phyloP scores from a whole-genome alignment of 2,329 filamentous ascomycete species.

The Cercospora canescens region DNA sequence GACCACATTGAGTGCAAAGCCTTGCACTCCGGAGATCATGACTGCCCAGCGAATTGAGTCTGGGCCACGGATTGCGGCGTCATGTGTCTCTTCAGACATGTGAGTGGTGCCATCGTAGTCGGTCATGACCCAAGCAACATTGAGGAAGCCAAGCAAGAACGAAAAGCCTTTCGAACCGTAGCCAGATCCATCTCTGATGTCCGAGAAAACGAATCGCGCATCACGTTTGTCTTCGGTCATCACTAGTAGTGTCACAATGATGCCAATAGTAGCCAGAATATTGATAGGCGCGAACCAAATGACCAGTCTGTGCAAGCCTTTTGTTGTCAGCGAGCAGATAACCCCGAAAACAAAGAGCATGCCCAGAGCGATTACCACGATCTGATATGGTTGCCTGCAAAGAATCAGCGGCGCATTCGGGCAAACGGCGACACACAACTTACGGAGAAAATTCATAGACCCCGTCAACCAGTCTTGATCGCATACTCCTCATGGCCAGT shows the following conservation, averaged over 20 bases:
- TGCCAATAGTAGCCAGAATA: conserved; percentile 60
- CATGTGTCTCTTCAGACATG: conserved; percentile 67
- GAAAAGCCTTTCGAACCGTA: conserved; percentile 63
- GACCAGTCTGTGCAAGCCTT: conserved; percentile 59
- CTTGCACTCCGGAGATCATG: conserved; percentile 57
- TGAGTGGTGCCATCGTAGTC: conserved; percentile 68
- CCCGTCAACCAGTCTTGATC: conserved; percentile 53
- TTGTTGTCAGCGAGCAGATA: conserved; percentile 64
- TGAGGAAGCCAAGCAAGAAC: conserved; percentile 60
- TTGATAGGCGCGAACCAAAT: conserved; percentile 68
- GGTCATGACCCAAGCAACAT: conserved; percentile 66
- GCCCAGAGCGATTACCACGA: conserved; percentile 58
- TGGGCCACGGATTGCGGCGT: conserved; percentile 61
- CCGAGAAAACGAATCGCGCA: conserved; percentile 61
- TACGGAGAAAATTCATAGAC: conserved; percentile 59
- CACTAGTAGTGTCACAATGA: conserved; percentile 59
- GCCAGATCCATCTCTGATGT: conserved; percentile 62
- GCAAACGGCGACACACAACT: conserved; percentile 27
- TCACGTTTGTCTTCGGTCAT: conserved; percentile 58
- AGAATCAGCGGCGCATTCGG: conserved; percentile 5
- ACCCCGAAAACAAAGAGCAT: conserved; percentile 57
- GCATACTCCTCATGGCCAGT: conserved; percentile 62
- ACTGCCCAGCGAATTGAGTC: conserved; percentile 51
- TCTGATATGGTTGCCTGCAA: conserved; percentile 57
- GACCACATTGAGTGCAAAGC: conserved; percentile 64